Base-by-base conservation (phyloP, 768 basidiomycete genomes). In the Gloeophyllum trabeum region DNA sequence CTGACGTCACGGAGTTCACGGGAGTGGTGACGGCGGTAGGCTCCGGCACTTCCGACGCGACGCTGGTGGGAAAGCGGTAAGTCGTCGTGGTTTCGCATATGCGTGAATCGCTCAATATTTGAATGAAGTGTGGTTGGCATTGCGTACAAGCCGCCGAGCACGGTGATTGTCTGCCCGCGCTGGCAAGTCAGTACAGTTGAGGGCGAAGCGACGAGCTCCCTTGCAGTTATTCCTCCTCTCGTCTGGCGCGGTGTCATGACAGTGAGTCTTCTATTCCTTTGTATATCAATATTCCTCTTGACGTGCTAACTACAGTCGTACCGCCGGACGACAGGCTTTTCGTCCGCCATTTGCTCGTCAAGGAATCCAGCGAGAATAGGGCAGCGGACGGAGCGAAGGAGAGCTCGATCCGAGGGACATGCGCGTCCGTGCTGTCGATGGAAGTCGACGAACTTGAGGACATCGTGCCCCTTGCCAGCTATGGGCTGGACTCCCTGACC, bases 121-220 rank as follows among this genome's bases (percentile, higher is more conserved):
- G 19, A 32, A n/a, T 32, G 3, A 18, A 46, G 45, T 19, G 45
- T 46, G 14, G 35, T 44, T 28, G 45, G 45, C 20, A 28, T 46
- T n/a, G 35, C 43, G 6, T 28, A 26, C 14, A 10, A 19, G 6
- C 16, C 24, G 4, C 6, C 4, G 4, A 34, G 45, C 22, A 46
- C 21, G 18, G 23, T 44, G 5, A 24, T 46, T 39, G 43, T 46
- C 7, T 46, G 45, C 26, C 45, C 14, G n/a, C n/a, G n/a, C n/a
- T n/a, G n/a, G n/a, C n/a, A n/a, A n/a, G n/a, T n/a, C n/a, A n/a
- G n/a, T n/a, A n/a, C n/a, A n/a, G n/a, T n/a, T n/a, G n/a, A n/a
- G n/a, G n/a, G n/a, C n/a, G n/a, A n/a, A n/a, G n/a, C n/a, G n/a
- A n/a, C n/a, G n/a, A n/a, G n/a, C n/a, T n/a, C 13, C 40, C 16